These are phyloP conservation scores for Globisporangium middletonii DNA, from an alignment of 352 stramenopile species.

Conservation along the genomic window DNA sequence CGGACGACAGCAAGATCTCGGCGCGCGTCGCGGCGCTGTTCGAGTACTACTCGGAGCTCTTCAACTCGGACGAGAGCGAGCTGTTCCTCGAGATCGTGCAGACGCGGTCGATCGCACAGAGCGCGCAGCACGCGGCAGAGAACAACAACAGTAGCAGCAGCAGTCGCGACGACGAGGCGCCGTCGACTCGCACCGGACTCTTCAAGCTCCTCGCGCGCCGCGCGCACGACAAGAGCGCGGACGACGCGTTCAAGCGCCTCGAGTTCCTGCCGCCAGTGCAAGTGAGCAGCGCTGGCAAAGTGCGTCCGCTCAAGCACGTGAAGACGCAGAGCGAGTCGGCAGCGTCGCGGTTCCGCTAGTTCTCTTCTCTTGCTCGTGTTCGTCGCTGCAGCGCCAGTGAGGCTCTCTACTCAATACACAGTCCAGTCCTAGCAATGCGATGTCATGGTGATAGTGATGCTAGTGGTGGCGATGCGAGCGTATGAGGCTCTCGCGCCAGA, in stretches of 20 bases:
- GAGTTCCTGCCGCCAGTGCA: constrained; percentile 55
- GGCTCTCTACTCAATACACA: too few species aligned
- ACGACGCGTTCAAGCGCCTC: constrained; percentile 27
- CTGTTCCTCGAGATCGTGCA: constrained; percentile 49
- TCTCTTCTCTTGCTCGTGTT: background rate
- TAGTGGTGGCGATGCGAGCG: too few species aligned
- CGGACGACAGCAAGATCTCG: constrained; percentile 50
- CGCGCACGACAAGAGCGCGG: constrained; percentile 17
- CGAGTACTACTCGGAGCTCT: constrained; percentile 59
- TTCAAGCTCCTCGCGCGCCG: constrained; percentile 32
- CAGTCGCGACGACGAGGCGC: background rate
- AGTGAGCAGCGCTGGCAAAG: constrained; percentile 21
- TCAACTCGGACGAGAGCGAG: constrained; percentile 56
- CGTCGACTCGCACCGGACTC: constrained; percentile 12
- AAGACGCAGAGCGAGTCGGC: background rate
- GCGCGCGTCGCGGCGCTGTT: constrained; percentile 40
- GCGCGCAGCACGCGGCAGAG: background rate
- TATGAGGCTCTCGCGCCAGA: too few species aligned
- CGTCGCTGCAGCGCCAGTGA: background rate
- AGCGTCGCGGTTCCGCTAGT: background rate
- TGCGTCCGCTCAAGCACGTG: constrained; percentile 8
- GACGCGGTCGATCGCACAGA: constrained; percentile 15
- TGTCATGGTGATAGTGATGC: background rate
- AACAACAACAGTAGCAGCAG: background rate
- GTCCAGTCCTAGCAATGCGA: background rate